Base-by-base conservation (phyloP, 495 filamentous ascomycete genomes). In the Collariella sp. region DNA sequence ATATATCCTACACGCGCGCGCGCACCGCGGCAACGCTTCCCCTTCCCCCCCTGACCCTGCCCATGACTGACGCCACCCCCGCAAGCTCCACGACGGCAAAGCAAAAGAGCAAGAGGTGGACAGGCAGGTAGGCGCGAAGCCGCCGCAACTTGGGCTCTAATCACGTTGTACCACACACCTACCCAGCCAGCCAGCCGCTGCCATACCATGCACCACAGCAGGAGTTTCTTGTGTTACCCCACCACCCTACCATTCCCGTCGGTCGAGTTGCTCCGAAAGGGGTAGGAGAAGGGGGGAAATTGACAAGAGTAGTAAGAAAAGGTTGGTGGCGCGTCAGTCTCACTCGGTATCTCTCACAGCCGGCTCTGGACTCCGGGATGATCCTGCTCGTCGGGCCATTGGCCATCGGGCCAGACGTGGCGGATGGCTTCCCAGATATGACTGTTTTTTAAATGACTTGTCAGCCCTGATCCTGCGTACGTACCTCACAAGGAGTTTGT, bases 361-460 rank as follows among this genome's bases (percentile, higher is more conserved):
- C 68, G 63, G 46, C 68, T 72, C 52, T 68, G 62, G 12, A 70
- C 46, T 48, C 57, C 35, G 24, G 63, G 52, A 24, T 62, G 69
- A 39, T 82, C 79, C 55, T 80, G 73, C 63, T 88, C 84, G 36
- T 82, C 79, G 9, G 84, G 86, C 86, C 86, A 93, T 60, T 85
- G 80, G 9, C 80, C 79, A 59, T 91, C 85, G 0, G 89, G 89
- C 89, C 89, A 95, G 50, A 95, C 81, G 45, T 82, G 75, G 46
- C 81, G 78, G 62, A 95, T 82, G 20, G 86, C 89, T 66, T 95
- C 88, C 88, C 88, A 93, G 57, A 95, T 90, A 67, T 93, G 84
- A 59, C 85, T 88, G 56, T 24, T 40, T 20, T 39, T 33, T 24
- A 16, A 9, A 41, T 39, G 24, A 39, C n/a, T n/a, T n/a, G 31